A percentile compares a stretch with the other conserved stretches of the same genome.
Conservation (phyloP, 768 basidiomycete species). For the Podaxis sp. region DNA sequence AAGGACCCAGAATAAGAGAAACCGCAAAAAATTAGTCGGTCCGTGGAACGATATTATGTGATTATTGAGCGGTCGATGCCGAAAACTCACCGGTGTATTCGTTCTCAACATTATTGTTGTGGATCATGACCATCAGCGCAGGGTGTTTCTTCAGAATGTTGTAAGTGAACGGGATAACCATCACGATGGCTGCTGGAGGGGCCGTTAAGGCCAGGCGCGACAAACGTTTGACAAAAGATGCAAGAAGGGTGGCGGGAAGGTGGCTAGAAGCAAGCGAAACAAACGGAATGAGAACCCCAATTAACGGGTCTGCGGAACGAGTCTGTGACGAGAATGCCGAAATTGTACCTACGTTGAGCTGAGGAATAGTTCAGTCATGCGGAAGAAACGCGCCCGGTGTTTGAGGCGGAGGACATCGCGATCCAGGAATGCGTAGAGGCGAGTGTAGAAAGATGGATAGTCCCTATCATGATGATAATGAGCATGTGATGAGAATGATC, state of each 20-base stretch:
- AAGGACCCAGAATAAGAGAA: neutral
- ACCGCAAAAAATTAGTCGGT: neutral
- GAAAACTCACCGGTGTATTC: constrained; percentile 30
- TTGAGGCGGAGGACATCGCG: constrained; percentile 87
- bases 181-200: constrained; percentile 87
- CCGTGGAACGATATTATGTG: neutral
- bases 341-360: constrained; percentile 73
- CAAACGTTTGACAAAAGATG: constrained; percentile 92
- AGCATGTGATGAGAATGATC: neutral
- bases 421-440: constrained; percentile 88
- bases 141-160: constrained; percentile 93
- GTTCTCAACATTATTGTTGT: constrained; percentile 48
- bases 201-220: constrained; percentile 81
- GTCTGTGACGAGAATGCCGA: constrained; percentile 2
- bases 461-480: constrained; percentile 55
- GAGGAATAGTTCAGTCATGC: constrained; percentile 86
- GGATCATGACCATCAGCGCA: constrained; percentile 90
- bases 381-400: constrained; percentile 93
- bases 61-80: neutral
- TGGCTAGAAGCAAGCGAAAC: constrained; percentile 42
- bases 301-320: neutral
- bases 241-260: constrained; percentile 86
- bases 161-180: constrained; percentile 91
- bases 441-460: constrained; percentile 93
- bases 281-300: neutral